Percentiles rank a stretch among this genome's conserved stretches.
Conservation (phyloP, 1,139 yeast species). For the Diutina neorugosa region DNA sequence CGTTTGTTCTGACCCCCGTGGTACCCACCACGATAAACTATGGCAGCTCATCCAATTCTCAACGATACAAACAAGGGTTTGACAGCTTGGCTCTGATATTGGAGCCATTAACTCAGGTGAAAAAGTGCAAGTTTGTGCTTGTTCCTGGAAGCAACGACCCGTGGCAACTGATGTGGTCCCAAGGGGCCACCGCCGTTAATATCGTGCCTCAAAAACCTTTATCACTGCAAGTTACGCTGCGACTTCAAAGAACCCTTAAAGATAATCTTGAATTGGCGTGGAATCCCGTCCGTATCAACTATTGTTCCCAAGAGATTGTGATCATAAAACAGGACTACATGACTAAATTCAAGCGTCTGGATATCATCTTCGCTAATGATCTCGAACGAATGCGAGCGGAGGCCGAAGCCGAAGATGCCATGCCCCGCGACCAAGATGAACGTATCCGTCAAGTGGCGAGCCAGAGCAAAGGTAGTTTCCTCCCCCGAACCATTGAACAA, state of each 20-base stretch:
- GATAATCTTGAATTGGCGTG: constrained; percentile 39
- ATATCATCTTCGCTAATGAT: constrained; percentile 40
- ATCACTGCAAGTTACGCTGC: constrained; percentile 57
- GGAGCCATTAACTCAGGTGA: constrained; percentile 20
- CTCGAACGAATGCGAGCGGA: constrained; percentile 13
- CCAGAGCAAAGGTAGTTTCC: constrained; percentile 12
- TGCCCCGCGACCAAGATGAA: constrained; percentile 9
- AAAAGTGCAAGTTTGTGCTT: constrained; percentile 40
- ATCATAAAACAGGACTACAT: constrained; percentile 64
- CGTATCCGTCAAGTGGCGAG: constrained; percentile 9
- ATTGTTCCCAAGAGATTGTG: constrained; percentile 74
- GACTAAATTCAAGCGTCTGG: constrained; percentile 58
- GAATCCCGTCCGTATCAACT: constrained; percentile 74
- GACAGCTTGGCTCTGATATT: constrained; percentile 56
- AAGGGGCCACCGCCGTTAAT: constrained; percentile 48
- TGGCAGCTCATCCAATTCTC: constrained; percentile 26
- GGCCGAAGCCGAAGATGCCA: constrained; percentile 11
- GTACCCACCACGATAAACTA: constrained; percentile 22
- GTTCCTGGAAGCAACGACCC: constrained; percentile 91
- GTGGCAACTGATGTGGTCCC: constrained; percentile 67
- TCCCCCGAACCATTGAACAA: constrained; percentile 37
- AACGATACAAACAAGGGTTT: constrained; percentile 58
- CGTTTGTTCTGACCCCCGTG: constrained; percentile 60
- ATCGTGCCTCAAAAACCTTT: constrained; percentile 62
- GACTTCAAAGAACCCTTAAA: constrained; percentile 53